Base-by-base conservation (phyloP, 495 filamentous ascomycete species). In the Polyplosphaeria fusca region DNA sequence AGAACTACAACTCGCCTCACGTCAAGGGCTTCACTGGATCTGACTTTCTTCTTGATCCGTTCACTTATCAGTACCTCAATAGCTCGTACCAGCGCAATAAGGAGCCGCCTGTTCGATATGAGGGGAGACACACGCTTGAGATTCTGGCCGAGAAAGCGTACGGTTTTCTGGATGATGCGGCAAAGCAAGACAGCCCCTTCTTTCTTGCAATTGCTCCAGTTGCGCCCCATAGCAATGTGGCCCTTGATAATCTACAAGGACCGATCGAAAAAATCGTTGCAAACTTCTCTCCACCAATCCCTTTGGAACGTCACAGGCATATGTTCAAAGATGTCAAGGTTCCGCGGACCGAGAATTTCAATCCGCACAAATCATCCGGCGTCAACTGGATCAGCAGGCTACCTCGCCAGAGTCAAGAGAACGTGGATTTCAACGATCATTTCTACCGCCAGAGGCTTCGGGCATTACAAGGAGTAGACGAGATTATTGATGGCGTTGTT, bases 21-120 rank as follows among this genome's bases (percentile, higher is more conserved):
- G 69, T 75, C 0, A 75, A 70, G 3, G 85, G 84, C 4, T 87
- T 78, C 71, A 81, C 71, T 43, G 70, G 64, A 39, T 22, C 54
- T 72, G 84, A 88, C 60, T 87, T 89, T 46, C 74, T 88, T 1
- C 74, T 89, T 1, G 86, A 89, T 57, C 86, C 86, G 0, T 83
- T 74, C 63, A 89, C 86, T 1, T 89, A 89, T 66, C 76, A 75
- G 16, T 89, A 89, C 67, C 74, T 82, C 42, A 87, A 88, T 67
- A 73, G 79, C 9, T 82, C 76, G 5, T 86, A 79, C 60, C 83
- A 87, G 58, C 78, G 84, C 11, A 85, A 88, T 61, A 70, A 71
- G 3, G 81, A 86, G 20, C 55, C 61, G 5, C 69, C 69, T 9
- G 57, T 68, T 3, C 61, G 51, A 26, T 55, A 71, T 43, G 60